Base-by-base conservation (phyloP, 139 green algal genomes). In the Choricystis sp. region DNA sequence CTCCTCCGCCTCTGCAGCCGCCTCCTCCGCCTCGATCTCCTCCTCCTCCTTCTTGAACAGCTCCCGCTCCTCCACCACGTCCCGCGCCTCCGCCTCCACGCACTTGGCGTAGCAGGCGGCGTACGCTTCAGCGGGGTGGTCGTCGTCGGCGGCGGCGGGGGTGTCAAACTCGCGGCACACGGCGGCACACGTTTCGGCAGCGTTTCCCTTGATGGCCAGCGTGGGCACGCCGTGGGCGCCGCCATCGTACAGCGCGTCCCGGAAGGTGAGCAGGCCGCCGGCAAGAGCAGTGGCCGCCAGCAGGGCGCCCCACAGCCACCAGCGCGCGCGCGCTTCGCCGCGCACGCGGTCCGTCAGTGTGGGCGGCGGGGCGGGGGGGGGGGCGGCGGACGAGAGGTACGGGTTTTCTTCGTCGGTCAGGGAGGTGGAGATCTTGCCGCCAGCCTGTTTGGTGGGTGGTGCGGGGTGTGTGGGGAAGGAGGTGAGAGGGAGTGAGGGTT, bases 21-120 rank as follows among this genome's bases (percentile, higher is more conserved):
- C 66, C 26, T 65, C 59, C 19, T 59, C 28, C 59, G 65, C 61
- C 24, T 70, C 64, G n/a, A 85, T 71, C 65, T 86, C 69, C 49
- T 79, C 74, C 69, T 70, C 66, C 19, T 31, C 59, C 59, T 70
- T 64, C 48, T 70, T 70, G 49, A 70, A 70, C 58, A 65, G 57
- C 28, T 69, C 62, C 9, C 69, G 57, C 30, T 74, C 69, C 19
- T 62, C 58, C 19, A 49, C 69, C 19, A 74, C 69, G 24, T 74
- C 59, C 40, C 66, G 59, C 24, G 69, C 69, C 31, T 74, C 69
- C 28, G 62, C 24, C 0, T 58, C 69, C 3, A 74, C 69, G 25
- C 69, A 74, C 28, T 74, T 74, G 63, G 49, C 63, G 59, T 74
- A 74, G 49, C 69, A 74, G 1, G 29, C 27, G 23, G 69, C 69